Percentiles rank a stretch among this genome's conserved stretches.
Conservation (phyloP, 2,329 filamentous ascomycete species). For the Pyrenophora tritici-repentis region DNA sequence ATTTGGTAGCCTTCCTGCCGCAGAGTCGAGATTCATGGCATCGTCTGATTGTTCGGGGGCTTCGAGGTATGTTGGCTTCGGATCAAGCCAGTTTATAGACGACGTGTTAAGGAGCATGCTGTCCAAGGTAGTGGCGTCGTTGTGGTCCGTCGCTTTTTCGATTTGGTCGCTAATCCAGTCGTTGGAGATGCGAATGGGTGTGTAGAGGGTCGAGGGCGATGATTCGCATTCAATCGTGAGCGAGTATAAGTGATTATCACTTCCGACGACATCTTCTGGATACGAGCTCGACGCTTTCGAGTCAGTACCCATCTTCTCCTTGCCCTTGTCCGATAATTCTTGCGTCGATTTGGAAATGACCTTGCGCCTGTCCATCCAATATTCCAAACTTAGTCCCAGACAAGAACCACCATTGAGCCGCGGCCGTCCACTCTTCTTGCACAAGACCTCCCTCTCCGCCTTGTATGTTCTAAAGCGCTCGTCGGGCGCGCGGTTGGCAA, state of each 20-base stretch:
- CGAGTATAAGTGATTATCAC: slow-evolving; percentile 63
- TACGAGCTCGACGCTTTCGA: slow-evolving; percentile 18
- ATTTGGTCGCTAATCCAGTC: slow-evolving; percentile 73
- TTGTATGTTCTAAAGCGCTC: slow-evolving; percentile 53
- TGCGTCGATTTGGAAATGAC: slow-evolving; percentile 39
- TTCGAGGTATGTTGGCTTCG: slow-evolving; percentile 62
- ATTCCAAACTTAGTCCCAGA: slow-evolving; percentile 74
- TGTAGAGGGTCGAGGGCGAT: slow-evolving; percentile 54
- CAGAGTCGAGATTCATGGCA: slow-evolving; percentile 61
- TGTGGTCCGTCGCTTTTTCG: slow-evolving; percentile 58
- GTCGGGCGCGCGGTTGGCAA: slow-evolving; percentile 35
- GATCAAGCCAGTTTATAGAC: slow-evolving; percentile 72
- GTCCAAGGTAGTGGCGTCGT: slow-evolving; percentile 43
- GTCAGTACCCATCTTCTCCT: slow-evolving; percentile 45
- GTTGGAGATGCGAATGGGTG: slow-evolving; percentile 71
- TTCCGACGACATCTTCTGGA: slow-evolving; percentile 45
- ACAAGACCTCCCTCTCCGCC: slow-evolving; percentile 65
- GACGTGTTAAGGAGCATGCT: slow-evolving; percentile 52
- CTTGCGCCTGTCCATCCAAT: slow-evolving; percentile 71
- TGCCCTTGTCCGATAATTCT: slow-evolving; percentile 44
- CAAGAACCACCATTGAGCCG: slow-evolving; percentile 70
- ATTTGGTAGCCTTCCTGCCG: slow-evolving; percentile 64
- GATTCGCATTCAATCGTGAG: slow-evolving; percentile 69
- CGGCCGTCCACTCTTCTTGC: slow-evolving; percentile 71
- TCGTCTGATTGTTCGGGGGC: slow-evolving; percentile 45